Percentiles rank a stretch among this genome's conserved stretches.
phyloP scores from a whole-genome alignment of 129 eudicot genomes.

The Heracleum sosnowskyi region DNA sequence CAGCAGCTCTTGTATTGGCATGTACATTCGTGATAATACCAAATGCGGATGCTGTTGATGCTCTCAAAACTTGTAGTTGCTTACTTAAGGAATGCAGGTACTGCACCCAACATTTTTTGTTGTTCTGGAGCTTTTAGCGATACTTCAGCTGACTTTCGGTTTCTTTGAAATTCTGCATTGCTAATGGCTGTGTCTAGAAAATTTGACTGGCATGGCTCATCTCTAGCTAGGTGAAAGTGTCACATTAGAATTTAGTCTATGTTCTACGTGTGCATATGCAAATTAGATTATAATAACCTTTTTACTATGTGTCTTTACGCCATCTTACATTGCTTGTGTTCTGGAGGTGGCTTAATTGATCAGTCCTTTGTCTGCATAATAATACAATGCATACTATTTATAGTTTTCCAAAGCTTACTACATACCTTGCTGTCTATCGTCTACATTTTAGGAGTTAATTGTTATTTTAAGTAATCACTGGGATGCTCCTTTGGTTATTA shows the following conservation, averaged over 20 bases:
- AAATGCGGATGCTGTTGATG: slow-evolving; percentile 79
- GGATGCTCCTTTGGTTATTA: not conserved
- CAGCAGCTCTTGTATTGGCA: slow-evolving; percentile 50
- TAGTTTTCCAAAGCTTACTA: not conserved
- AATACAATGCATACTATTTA: not conserved
- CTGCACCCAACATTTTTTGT: not conserved
- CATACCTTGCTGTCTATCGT: not conserved
- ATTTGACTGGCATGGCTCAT: not conserved
- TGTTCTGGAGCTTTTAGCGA: not conserved
- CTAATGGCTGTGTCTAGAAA: no score
- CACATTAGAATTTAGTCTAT: not conserved
- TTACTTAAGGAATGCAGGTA: slow-evolving; percentile 92
- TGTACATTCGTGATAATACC: slow-evolving; percentile 54
- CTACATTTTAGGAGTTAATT: not conserved
- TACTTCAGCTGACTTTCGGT: not conserved
- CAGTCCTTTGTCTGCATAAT: not conserved
- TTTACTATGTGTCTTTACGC: not conserved
- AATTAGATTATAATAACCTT: not conserved
- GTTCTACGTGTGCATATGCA: not conserved
- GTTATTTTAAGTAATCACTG: not conserved
- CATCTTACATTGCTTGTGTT: not conserved
- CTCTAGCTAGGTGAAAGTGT: not conserved
- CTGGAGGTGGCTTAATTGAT: not conserved
- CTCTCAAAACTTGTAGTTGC: slow-evolving; percentile 81
- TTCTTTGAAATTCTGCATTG: not conserved